Percentiles rank a stretch among this genome's conserved stretches.
Evolutionary conservation across 176 grass and related monocot genomes (phyloP).

Genomic region (Leersia perrieri): DNA sequence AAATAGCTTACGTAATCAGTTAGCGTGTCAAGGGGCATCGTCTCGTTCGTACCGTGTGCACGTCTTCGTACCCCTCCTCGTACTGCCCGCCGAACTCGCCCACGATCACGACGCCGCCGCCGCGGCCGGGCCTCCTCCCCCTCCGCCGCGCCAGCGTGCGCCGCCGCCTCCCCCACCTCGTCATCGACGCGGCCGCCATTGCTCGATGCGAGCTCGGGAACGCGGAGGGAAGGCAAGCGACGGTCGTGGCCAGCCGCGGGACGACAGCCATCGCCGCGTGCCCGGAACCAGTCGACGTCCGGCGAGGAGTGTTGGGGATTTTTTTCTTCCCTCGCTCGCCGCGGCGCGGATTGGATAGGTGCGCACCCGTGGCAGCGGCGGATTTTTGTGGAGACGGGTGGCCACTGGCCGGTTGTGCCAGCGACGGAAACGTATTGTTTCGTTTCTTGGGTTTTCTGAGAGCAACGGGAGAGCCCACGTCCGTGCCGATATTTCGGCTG

Average conservation of each 20-base stretch:
- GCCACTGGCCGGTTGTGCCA: background rate
- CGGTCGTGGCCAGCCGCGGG: slow-evolving; percentile 7
- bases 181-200: background rate
- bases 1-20: background rate
- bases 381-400: slow-evolving; percentile 5
- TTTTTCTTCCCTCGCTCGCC: background rate
- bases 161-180: slow-evolving; percentile 17
- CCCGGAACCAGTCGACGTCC: background rate
- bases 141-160: slow-evolving; percentile 3
- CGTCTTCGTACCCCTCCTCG: slow-evolving; percentile 62
- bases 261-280: slow-evolving; percentile 4
- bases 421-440: background rate
- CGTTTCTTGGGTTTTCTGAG: background rate
- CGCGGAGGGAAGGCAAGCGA: slow-evolving; percentile 3
- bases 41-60: slow-evolving; percentile 35
- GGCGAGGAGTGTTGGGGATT: background rate
- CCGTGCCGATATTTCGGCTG: background rate
- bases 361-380: too few relatives aligned
- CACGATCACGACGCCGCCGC: slow-evolving; percentile 33
- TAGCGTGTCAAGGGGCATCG: too few relatives aligned
- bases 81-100: slow-evolving; percentile 58
- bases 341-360: slow-evolving; percentile 14
- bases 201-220: background rate
- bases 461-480: background rate
- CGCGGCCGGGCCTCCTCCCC: slow-evolving; percentile 1